Conservation (phyloP, 1,139 yeast species). For the Candida neerlandica region DNA sequence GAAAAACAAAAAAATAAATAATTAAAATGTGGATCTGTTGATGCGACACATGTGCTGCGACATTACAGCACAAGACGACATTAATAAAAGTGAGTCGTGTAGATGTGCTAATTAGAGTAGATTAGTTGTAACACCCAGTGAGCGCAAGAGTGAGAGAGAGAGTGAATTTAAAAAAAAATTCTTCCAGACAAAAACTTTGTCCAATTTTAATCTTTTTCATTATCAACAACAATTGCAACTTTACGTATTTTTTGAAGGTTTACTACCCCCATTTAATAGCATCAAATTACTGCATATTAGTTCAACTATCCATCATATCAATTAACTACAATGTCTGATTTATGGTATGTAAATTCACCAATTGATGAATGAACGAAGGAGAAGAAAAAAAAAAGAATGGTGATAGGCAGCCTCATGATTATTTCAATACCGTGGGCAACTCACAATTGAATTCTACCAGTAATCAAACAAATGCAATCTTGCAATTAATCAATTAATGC, state of each 20-base stretch:
- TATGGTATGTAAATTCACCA: slow-evolving; percentile 48
- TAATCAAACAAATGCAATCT: background rate
- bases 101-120: background rate
- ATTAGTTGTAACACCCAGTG: background rate
- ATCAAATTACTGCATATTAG: background rate
- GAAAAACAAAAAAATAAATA: too few relatives aligned
- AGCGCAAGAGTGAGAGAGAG: background rate
- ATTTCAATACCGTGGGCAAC: background rate
- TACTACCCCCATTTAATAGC: background rate
- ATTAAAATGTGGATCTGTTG: background rate
- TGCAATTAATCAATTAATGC: background rate
- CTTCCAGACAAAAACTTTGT: slow-evolving; percentile 6
- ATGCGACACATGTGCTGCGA: too few relatives aligned
- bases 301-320: slow-evolving; percentile 1
- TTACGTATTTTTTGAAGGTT: background rate
- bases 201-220: slow-evolving; percentile 5
- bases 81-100: background rate
- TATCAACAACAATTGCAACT: slow-evolving; percentile 5
- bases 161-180: too few relatives aligned
- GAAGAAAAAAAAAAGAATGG: background rate
- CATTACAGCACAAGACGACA: background rate
- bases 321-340: slow-evolving; percentile 47
- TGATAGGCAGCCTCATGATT: background rate
- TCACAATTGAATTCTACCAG: background rate
- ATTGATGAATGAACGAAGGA: background rate